These are phyloP conservation scores for Pythium folliculosum DNA, from an alignment of 352 stramenopile genomes.

Conservation along the genomic window DNA sequence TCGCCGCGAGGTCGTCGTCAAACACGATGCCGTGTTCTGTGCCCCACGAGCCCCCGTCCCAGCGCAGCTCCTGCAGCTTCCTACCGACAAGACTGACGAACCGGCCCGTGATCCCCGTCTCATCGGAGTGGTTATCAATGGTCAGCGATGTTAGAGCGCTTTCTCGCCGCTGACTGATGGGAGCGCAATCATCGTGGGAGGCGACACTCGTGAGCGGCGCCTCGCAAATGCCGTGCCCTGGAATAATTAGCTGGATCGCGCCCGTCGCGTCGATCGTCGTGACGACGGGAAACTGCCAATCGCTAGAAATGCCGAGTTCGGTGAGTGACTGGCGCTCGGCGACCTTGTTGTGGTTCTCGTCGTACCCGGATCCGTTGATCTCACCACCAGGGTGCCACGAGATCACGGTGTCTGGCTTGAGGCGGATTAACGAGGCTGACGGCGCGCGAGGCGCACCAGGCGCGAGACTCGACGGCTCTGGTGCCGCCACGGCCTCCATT, in stretches of 20 bases:
- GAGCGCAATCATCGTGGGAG: neutral
- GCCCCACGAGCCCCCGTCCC: neutral
- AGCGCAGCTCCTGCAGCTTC: neutral
- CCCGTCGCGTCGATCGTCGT: neutral
- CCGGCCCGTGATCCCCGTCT: neutral
- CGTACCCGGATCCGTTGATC: neutral
- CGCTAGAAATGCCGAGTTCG: neutral
- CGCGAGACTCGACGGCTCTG: neutral
- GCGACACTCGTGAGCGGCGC: neutral
- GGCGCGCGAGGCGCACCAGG: neutral
- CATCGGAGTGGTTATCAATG: neutral
- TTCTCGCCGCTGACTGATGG: neutral
- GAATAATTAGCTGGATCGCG: neutral
- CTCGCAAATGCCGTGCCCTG: conserved; percentile 3
- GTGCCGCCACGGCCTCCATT: neutral
- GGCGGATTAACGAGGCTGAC: neutral
- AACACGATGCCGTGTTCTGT: neutral
- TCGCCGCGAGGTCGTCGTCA: neutral
- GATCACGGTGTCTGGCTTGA: neutral
- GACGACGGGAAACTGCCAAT: conserved; percentile 2
- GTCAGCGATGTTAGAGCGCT: neutral
- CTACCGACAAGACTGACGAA: neutral
- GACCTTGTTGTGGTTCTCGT: neutral
- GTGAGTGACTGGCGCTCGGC: neutral
- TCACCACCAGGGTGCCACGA: neutral